Evolutionary conservation across 208 protist species (phyloP), one percentile per base, ranked within the genome.

Genomic region (Trypanosomatidae sp.): DNA sequence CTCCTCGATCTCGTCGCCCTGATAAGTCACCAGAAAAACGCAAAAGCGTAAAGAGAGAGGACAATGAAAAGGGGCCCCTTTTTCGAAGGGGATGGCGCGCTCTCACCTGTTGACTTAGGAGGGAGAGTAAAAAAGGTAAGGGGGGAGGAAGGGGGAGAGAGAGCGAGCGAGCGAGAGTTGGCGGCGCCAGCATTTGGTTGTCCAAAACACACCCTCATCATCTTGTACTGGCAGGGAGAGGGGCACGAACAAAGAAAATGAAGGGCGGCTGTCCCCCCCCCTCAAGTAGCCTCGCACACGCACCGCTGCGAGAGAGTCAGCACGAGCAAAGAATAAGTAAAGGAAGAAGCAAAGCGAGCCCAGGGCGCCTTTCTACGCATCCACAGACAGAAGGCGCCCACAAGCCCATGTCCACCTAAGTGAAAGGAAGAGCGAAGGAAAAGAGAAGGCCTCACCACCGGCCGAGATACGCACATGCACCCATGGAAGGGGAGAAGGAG

Each of bases 301-400:
- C 50, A 28, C 10, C 47, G 19, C 47, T 22, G 19, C 47, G 3
- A 62, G 30, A 30, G 19, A 43, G 52, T 44, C 36, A 50, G 30
- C 12, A 52, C 19, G 36, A 4, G 47, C n/a, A 58, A 44, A 49
- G 36, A 19, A 43, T 25, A 39, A 46, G 46, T 39, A 72, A n/a
- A 60, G 71, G 30, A 22, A 50, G 58, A 43, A 46, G 43, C 43
- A 68, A 28, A 25, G 53, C 43, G 47, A 65, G 46, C 56, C 17
- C 25, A 36, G 43, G 64, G 33, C 12, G 30, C n/a, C 28, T 55
- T 49, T 43, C 49, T 66, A 39, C 28, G 65, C 28, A 64, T 36
- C 22, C 41, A 36, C 62, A 7, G 25, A n/a, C 59, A 46, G 9
- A 19, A 44, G 25, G 7, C 58, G 43, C 28, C 12, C 55, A 30